Percentiles rank a stretch among this genome's conserved stretches.
Evolutionary conservation across 306 rosid species (phyloP).

Genomic region (Macrotyloma uniflorum): DNA sequence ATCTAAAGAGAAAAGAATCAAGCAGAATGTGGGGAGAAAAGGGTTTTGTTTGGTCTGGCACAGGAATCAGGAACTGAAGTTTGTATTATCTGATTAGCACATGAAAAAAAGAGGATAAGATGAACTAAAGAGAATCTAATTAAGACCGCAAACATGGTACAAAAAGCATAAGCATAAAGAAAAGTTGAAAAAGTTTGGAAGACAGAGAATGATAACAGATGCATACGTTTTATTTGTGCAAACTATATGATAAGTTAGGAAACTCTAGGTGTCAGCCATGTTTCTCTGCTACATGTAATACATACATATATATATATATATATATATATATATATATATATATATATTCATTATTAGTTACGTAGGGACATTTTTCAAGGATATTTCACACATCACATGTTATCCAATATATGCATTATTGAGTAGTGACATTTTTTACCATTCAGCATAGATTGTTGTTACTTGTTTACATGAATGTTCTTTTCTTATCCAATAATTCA

Average conservation of each 20-base stretch:
- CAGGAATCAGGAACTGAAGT: background rate
- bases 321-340: too few relatives aligned
- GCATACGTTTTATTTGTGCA: background rate
- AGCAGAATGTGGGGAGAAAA: too few relatives aligned
- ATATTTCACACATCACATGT: constrained; percentile 1
- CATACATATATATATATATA: too few relatives aligned
- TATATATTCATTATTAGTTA: background rate
- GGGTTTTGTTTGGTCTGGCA: background rate
- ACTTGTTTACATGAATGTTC: too few relatives aligned
- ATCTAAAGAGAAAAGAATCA: background rate
- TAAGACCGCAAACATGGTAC: background rate
- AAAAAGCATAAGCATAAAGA: background rate
- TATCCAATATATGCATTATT: background rate
- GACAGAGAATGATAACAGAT: constrained; percentile 27
- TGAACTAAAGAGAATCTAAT: background rate
- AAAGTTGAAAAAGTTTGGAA: constrained; percentile 4
- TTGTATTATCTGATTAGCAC: background rate
- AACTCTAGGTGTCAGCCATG: background rate
- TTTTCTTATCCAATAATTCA: too few relatives aligned
- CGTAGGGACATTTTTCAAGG: constrained; percentile 6
- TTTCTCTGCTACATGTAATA: background rate
- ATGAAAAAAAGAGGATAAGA: background rate
- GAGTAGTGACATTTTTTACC: too few relatives aligned
- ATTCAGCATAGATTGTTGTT: too few relatives aligned
- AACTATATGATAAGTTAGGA: background rate